Evolutionary conservation across 1,284 basidiomycete species (phyloP).

Genomic region (Exsudoporus floridanus): DNA sequence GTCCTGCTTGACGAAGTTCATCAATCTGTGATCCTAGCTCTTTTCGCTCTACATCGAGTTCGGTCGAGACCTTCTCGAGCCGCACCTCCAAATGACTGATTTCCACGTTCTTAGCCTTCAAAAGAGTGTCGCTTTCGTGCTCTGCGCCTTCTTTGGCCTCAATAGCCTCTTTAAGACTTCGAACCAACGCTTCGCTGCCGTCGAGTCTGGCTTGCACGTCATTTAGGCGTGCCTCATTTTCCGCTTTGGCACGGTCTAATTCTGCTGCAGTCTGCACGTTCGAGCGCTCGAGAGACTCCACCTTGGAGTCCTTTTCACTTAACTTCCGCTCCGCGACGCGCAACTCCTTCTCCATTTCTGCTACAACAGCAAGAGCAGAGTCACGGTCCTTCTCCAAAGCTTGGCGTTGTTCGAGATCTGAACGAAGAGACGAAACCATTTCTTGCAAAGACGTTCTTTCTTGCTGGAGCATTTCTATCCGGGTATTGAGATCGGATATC

Average conservation of each 20-base stretch:
- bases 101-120: constrained; percentile 56
- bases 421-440: constrained; percentile 37
- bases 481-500: constrained; percentile 44
- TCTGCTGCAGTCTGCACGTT: constrained; percentile 44
- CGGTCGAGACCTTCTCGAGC: constrained; percentile 47
- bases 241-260: constrained; percentile 44
- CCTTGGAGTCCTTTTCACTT: constrained; percentile 51
- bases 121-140: constrained; percentile 48
- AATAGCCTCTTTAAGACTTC: constrained; percentile 51
- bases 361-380: constrained; percentile 40
- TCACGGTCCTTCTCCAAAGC: constrained; percentile 49
- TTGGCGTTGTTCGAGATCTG: constrained; percentile 33
- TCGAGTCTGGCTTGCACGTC: constrained; percentile 52
- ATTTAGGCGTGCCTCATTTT: constrained; percentile 46
- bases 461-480: constrained; percentile 54
- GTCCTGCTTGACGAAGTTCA: constrained; percentile 79
- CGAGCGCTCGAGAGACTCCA: constrained; percentile 51
- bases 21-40: constrained; percentile 74
- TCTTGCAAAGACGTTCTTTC: constrained; percentile 46
- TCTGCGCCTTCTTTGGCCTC: constrained; percentile 53
- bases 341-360: constrained; percentile 51
- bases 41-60: constrained; percentile 64
- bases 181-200: constrained; percentile 44
- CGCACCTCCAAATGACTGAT: constrained; percentile 52
- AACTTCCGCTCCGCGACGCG: constrained; percentile 46